A percentile compares a stretch with the other conserved stretches of the same genome.
These are phyloP conservation scores for Heliocybe sulcata DNA, from an alignment of 1,284 basidiomycete species.

Conservation along the genomic window DNA sequence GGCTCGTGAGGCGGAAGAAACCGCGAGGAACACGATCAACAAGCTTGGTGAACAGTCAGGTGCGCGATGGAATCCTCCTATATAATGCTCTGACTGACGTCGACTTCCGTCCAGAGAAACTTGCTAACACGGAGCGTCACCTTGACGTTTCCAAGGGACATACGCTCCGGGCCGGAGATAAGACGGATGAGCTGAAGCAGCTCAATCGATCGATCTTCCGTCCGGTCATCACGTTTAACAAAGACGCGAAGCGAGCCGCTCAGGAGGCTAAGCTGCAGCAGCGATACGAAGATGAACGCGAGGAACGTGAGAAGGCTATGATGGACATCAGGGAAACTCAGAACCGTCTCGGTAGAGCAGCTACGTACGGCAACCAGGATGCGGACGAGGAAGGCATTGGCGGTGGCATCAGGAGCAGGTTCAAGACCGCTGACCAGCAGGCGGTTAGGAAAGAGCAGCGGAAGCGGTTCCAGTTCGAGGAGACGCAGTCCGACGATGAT, in stretches of 20 bases:
- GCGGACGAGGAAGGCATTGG: conserved; percentile 32
- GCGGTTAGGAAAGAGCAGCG: conserved; percentile 60
- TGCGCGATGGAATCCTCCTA: conserved; percentile 26
- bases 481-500: conserved; percentile 94
- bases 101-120: conserved; percentile 51
- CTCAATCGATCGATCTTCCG: conserved; percentile 95
- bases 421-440: conserved; percentile 40
- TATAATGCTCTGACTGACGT: conserved; percentile 6
- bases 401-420: conserved; percentile 30
- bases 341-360: conserved; percentile 75
- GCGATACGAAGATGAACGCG: conserved; percentile 86
- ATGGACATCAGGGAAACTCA: conserved; percentile 84
- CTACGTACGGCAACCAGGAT: conserved; percentile 44
- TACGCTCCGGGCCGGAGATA: conserved; percentile 86
- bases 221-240: conserved; percentile 87
- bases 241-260: conserved; percentile 84
- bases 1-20: conserved; percentile 95
- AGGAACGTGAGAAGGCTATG: conserved; percentile 81
- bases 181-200: conserved; percentile 89
- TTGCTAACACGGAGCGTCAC: conserved; percentile 95
- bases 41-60: conserved; percentile 95
- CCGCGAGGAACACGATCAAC: conserved; percentile 79
- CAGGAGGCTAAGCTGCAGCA: conserved; percentile 85
- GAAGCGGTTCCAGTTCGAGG: conserved; percentile 90
- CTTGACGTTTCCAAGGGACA: conserved; percentile 92